Conservation (phyloP, 129 eudicot species). For the Gnaphalium uliginosum region DNA sequence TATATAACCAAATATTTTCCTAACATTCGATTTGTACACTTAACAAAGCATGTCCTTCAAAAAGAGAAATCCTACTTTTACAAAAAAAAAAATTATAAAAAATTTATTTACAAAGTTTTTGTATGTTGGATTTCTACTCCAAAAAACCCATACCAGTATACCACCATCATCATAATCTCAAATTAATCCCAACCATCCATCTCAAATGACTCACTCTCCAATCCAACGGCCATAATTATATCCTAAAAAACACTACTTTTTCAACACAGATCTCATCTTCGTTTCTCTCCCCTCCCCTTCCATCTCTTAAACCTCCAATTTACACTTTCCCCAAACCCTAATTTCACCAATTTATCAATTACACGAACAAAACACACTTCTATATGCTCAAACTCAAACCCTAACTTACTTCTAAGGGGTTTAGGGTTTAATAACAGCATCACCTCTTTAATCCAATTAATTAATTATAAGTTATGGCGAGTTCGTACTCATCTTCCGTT, state of each 20-base stretch:
- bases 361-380: not conserved
- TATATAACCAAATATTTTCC: too few species aligned
- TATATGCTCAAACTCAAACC: not conserved
- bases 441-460: not conserved
- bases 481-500: not conserved
- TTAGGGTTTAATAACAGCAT: not conserved
- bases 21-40: too few species aligned
- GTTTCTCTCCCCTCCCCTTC: not conserved
- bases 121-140: too few species aligned
- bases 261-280: conserved; percentile 1
- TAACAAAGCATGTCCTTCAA: too few species aligned
- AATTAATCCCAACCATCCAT: not conserved
- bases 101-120: too few species aligned
- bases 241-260: not conserved
- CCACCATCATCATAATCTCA: not conserved
- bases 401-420: not conserved
- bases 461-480: not conserved
- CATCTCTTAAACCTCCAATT: not conserved
- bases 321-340: not conserved
- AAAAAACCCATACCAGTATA: too few species aligned
- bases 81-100: too few species aligned
- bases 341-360: not conserved
- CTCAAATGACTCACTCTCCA: not conserved
- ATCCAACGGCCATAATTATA: not conserved
- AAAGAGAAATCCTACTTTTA: too few species aligned